Conservation (phyloP, 1,139 yeast genomes). For the Saccharomyces uvarum region DNA sequence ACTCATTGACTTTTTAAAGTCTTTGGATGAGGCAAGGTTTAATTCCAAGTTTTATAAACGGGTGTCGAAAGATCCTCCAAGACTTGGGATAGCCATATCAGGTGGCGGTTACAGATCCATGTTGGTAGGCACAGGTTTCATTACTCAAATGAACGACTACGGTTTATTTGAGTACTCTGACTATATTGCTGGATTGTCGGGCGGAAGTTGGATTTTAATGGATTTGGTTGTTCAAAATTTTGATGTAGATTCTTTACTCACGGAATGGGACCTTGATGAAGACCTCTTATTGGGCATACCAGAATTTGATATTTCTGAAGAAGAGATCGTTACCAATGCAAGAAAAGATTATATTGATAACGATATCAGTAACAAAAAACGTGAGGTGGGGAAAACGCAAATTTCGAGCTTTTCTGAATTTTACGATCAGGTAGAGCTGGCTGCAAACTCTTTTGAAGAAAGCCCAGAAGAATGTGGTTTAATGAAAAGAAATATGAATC, state of each 20-base stretch:
- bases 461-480: conserved; percentile 12
- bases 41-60: neutral
- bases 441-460: neutral
- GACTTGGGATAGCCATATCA: conserved; percentile 52
- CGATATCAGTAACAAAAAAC: conserved; percentile 9
- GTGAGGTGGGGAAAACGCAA: conserved; percentile 6
- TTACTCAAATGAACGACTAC: conserved; percentile 45
- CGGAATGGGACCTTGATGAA: conserved; percentile 41
- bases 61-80: conserved; percentile 27
- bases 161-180: conserved; percentile 49
- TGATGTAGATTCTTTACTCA: conserved; percentile 32
- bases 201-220: conserved; percentile 61
- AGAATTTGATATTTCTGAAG: conserved; percentile 29
- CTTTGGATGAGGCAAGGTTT: conserved; percentile 26
- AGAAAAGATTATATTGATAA: conserved; percentile 3
- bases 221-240: conserved; percentile 43
- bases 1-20: conserved; percentile 33
- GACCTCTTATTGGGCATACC: conserved; percentile 52
- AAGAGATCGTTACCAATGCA: conserved; percentile 22
- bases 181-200: conserved; percentile 60
- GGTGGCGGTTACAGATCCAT: conserved; percentile 73
- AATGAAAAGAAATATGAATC: conserved; percentile 21
- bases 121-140: conserved; percentile 57
- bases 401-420: conserved; percentile 2
- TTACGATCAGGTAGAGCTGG: neutral